Conservation (phyloP, 106 monocot species). For the Apostasia ramifera region DNA sequence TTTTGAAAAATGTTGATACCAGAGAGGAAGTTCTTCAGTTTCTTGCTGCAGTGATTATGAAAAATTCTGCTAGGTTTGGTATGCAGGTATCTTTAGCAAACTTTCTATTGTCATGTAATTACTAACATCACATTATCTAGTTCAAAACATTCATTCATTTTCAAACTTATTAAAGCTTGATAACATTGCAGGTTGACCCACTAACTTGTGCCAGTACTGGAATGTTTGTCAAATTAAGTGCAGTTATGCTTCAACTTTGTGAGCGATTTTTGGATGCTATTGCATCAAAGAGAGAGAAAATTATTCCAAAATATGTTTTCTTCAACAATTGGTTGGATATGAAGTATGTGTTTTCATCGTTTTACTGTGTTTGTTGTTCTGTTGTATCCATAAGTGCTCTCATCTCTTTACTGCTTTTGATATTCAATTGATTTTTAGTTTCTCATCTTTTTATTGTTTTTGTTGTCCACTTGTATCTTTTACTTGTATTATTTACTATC, state of each 20-base stretch:
- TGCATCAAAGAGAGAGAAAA: constrained; percentile 73
- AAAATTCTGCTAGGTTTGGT: constrained; percentile 71
- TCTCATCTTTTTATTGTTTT: background rate
- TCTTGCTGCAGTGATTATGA: constrained; percentile 75
- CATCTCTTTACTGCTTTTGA: too few relatives aligned
- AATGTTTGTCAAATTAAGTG: constrained; percentile 87
- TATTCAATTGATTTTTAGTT: too few relatives aligned
- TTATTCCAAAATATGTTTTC: constrained; percentile 74
- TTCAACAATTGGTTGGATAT: constrained; percentile 60
- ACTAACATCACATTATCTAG: background rate
- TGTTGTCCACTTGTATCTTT: background rate
- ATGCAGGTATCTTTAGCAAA: constrained; percentile 53
- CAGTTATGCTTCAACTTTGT: constrained; percentile 92
- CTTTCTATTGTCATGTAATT: background rate
- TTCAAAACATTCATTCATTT: background rate
- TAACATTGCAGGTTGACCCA: constrained; percentile 54
- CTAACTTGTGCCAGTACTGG: constrained; percentile 72
- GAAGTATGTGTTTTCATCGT: constrained; percentile 26
- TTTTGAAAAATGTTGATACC: constrained; percentile 82
- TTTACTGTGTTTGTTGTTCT: constrained; percentile 11
- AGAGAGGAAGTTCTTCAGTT: constrained; percentile 78
- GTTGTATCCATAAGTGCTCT: background rate
- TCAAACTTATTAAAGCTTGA: background rate
- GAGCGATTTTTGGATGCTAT: constrained; percentile 89
- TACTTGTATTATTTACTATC: background rate